phyloP scores from a whole-genome alignment of 164 flowering plant species.

The Kingdonia uniflora region DNA sequence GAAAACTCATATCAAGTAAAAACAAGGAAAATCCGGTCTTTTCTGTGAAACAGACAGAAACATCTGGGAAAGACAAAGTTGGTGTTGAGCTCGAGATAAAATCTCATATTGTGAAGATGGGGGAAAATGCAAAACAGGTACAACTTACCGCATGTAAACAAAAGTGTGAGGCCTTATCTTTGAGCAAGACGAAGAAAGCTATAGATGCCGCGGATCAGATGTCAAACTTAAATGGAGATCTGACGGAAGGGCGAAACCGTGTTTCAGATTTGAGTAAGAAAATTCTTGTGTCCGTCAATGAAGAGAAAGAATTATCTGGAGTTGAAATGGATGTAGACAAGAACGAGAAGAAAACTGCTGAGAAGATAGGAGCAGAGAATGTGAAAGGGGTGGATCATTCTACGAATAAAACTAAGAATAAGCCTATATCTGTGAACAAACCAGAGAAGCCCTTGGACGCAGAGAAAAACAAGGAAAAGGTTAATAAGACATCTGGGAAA shows the following conservation, averaged over 20 bases:
- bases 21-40: conserved; percentile 15
- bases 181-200: not conserved
- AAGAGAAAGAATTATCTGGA: not conserved
- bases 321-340: too few relatives aligned
- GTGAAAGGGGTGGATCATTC: not conserved
- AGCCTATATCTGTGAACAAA: not conserved
- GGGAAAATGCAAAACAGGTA: not conserved
- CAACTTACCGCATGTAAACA: not conserved
- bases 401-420: conserved; percentile 14
- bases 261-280: not conserved
- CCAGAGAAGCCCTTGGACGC: too few relatives aligned
- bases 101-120: conserved; percentile 6
- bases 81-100: conserved; percentile 6
- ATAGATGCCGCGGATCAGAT: not conserved
- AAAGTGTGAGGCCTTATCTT: not conserved
- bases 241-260: not conserved
- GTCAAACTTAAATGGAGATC: not conserved
- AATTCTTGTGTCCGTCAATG: not conserved
- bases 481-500: too few relatives aligned
- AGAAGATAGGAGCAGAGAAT: conserved; percentile 1
- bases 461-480: too few relatives aligned
- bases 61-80: conserved; percentile 10
- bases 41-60: not conserved
- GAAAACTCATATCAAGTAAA: conserved; percentile 17
- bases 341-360: conserved; percentile 3